These are phyloP conservation scores for Colletotrichum caudatum DNA, from an alignment of 2,329 filamentous ascomycete species.

Conservation along the genomic window DNA sequence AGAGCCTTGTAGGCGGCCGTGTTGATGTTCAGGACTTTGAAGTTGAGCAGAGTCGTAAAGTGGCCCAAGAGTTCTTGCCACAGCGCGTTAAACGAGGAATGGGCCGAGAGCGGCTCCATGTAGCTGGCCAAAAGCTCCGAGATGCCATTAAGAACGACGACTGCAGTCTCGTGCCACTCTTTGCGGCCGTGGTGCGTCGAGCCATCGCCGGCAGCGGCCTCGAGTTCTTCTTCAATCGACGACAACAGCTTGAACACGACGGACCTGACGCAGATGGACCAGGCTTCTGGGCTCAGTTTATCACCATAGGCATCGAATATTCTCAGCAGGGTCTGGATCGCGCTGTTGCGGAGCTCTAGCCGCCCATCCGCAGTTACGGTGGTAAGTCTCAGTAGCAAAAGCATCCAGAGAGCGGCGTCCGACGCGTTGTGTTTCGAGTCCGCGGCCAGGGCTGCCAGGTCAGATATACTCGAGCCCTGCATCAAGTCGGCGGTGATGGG, in stretches of 20 bases:
- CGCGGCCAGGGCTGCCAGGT: slow-evolving; percentile 69
- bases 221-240: slow-evolving; percentile 72
- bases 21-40: slow-evolving; percentile 76
- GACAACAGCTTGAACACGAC: slow-evolving; percentile 84
- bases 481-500: slow-evolving; percentile 70
- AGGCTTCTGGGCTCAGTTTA: slow-evolving; percentile 80
- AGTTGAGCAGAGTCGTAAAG: slow-evolving; percentile 73
- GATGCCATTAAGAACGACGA: slow-evolving; percentile 79
- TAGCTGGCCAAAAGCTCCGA: slow-evolving; percentile 81
- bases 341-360: slow-evolving; percentile 84
- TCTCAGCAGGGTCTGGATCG: slow-evolving; percentile 88
- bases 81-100: slow-evolving; percentile 75
- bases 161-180: slow-evolving; percentile 81
- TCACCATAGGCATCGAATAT: slow-evolving; percentile 94
- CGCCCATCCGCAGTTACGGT: slow-evolving; percentile 78
- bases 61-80: slow-evolving; percentile 82
- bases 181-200: slow-evolving; percentile 52
- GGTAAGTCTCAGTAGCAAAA: slow-evolving; percentile 78
- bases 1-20: slow-evolving; percentile 78
- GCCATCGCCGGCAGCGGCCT: slow-evolving; percentile 53
- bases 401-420: slow-evolving; percentile 81
- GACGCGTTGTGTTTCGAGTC: slow-evolving; percentile 70
- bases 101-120: slow-evolving; percentile 76
- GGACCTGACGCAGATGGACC: slow-evolving; percentile 84
- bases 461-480: slow-evolving; percentile 60